Evolutionary conservation across 805 yeast species (phyloP).

Genomic region (Schizosaccharomyces osmophilus): DNA sequence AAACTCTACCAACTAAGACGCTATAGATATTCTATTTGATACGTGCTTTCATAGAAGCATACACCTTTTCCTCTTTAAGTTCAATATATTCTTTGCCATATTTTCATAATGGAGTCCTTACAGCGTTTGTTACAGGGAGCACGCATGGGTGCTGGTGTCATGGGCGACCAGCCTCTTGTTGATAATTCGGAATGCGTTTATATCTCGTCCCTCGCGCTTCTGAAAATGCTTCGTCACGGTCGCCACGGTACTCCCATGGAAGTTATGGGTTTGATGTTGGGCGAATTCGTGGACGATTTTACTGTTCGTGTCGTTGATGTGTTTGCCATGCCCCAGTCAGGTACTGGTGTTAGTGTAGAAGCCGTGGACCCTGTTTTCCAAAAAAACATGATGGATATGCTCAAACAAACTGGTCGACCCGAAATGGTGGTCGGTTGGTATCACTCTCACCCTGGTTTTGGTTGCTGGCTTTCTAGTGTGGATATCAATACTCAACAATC

Average conservation of each 20-base stretch:
- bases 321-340: slow-evolving; percentile 95
- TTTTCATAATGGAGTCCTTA: not conserved
- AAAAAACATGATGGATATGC: slow-evolving; percentile 98
- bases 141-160: not conserved
- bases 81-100: no score
- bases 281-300: slow-evolving; percentile 76
- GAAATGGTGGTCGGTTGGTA: slow-evolving; percentile 99
- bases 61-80: no score
- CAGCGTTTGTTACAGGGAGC: not conserved
- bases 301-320: slow-evolving; percentile 94
- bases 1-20: no score
- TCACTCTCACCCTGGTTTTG: slow-evolving; percentile 97
- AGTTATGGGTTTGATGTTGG: slow-evolving; percentile 94
- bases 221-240: slow-evolving; percentile 80
- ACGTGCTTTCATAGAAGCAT: no score
- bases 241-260: slow-evolving; percentile 44
- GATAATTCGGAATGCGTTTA: slow-evolving; percentile 12
- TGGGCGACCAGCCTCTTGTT: slow-evolving; percentile 7
- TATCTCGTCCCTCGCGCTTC: slow-evolving; percentile 78
- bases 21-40: no score
- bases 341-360: slow-evolving; percentile 95
- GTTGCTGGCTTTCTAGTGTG: slow-evolving; percentile 96
- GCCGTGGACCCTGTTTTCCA: slow-evolving; percentile 98
- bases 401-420: slow-evolving; percentile 71
- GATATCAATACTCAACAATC: slow-evolving; percentile 96